Evolutionary conservation across 352 stramenopile genomes (phyloP).

Genomic region (Halophytophthora polymorphica): DNA sequence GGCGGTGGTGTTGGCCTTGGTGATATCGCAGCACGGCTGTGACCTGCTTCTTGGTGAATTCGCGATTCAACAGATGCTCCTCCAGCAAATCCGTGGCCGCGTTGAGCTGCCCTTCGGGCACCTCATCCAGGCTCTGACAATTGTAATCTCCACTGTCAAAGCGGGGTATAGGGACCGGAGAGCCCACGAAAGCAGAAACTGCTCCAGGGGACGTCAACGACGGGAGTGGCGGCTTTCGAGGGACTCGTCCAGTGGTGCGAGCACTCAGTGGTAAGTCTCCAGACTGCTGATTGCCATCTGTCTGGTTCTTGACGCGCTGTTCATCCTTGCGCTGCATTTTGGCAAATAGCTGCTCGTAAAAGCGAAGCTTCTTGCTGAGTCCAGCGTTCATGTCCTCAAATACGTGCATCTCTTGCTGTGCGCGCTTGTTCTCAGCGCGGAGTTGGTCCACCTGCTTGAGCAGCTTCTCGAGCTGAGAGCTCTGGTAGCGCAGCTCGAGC

Average conservation of each 20-base stretch:
- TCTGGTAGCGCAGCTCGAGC: conserved; percentile 62
- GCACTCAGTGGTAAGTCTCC: conserved; percentile 8
- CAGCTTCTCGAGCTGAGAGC: conserved; percentile 47
- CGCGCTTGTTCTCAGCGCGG: conserved; percentile 29
- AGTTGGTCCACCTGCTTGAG: conserved; percentile 48
- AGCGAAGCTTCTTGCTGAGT: conserved; percentile 59
- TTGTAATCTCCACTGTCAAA: conserved; percentile 17
- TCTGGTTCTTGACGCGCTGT: conserved; percentile 15
- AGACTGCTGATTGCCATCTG: conserved; percentile 12
- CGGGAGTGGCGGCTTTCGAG: conserved; percentile 37
- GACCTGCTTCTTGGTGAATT: conserved; percentile 52
- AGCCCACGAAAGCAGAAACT: conserved; percentile 12
- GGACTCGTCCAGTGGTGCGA: conserved; percentile 12
- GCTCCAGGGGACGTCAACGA: conserved; percentile 18
- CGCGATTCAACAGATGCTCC: conserved; percentile 40
- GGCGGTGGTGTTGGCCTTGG: conserved; percentile 26
- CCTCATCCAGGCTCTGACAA: conserved; percentile 12
- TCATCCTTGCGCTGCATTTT: conserved; percentile 60
- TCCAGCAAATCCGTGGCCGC: conserved; percentile 35
- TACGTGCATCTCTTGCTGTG: conserved; percentile 46
- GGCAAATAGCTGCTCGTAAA: conserved; percentile 64
- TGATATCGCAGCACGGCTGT: conserved; percentile 35
- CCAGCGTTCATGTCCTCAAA: conserved; percentile 62
- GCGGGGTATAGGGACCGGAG: conserved; percentile 14
- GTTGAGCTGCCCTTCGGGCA: conserved; percentile 32